phyloP scores from a whole-genome alignment of 768 basidiomycete species.

The Pisolithus microcarpus region DNA sequence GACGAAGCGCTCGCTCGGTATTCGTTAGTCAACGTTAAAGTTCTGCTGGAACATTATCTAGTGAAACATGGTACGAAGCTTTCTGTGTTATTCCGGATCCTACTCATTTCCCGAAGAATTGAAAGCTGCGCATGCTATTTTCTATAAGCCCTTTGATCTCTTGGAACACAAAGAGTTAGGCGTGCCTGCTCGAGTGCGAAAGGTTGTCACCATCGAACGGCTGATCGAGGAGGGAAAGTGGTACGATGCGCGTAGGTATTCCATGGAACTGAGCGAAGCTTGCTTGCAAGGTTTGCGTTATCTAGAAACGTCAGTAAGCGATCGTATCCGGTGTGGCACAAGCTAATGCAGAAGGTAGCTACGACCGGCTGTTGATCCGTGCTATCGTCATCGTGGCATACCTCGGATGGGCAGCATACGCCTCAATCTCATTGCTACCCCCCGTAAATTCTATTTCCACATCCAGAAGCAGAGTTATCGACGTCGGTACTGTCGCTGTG shows the following conservation, averaged over 20 bases:
- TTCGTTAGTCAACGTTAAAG: slow-evolving; percentile 60
- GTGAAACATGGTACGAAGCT: slow-evolving; percentile 59
- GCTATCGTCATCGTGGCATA: slow-evolving; percentile 67
- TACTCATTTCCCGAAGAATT: slow-evolving; percentile 37
- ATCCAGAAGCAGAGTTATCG: slow-evolving; percentile 7
- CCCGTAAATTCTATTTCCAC: slow-evolving; percentile 22
- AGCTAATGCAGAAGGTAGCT: slow-evolving; percentile 31
- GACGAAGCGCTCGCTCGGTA: slow-evolving; percentile 45
- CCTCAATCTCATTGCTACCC: slow-evolving; percentile 50
- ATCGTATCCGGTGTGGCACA: neutral
- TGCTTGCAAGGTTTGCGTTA: slow-evolving; percentile 63
- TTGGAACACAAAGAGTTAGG: slow-evolving; percentile 33
- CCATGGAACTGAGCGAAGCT: slow-evolving; percentile 44
- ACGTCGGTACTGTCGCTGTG: slow-evolving; percentile 21
- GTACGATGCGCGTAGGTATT: slow-evolving; percentile 41
- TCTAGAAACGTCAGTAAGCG: slow-evolving; percentile 52
- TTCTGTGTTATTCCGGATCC: neutral
- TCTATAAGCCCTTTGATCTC: slow-evolving; percentile 54
- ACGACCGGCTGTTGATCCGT: slow-evolving; percentile 69
- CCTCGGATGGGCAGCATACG: slow-evolving; percentile 69
- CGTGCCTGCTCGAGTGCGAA: slow-evolving; percentile 28
- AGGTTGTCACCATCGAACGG: slow-evolving; percentile 37
- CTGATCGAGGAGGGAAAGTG: slow-evolving; percentile 39
- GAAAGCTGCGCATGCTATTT: slow-evolving; percentile 49
- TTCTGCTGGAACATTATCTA: slow-evolving; percentile 69